These are phyloP conservation scores for Leucocoprinus birnbaumii DNA, from an alignment of 768 basidiomycete species.

Conservation along the genomic window DNA sequence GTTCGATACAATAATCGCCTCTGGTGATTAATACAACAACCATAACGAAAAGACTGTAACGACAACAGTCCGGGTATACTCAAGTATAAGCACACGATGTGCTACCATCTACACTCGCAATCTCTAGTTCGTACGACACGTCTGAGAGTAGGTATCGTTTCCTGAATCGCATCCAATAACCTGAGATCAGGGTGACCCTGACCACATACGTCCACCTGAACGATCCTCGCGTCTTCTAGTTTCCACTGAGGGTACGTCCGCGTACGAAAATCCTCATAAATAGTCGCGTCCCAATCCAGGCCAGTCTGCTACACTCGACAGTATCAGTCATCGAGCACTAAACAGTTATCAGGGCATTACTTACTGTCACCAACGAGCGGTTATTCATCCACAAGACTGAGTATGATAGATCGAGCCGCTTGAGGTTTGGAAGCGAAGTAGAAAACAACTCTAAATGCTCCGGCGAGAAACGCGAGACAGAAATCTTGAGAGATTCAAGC, in stretches of 20 bases:
- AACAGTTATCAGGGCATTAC: too few species aligned
- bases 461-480: not conserved
- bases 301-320: not conserved
- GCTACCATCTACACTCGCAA: constrained; percentile 7
- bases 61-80: too few species aligned
- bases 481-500: constrained; percentile 5
- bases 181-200: constrained; percentile 6
- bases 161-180: not conserved
- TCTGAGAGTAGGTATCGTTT: not conserved
- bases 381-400: not conserved
- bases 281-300: not conserved
- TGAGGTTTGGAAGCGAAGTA: constrained; percentile 3
- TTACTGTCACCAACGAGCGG: not conserved
- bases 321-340: too few species aligned
- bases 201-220: not conserved
- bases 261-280: constrained; percentile 1
- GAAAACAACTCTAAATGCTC: not conserved
- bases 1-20: too few species aligned
- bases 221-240: constrained; percentile 2
- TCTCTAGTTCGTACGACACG: constrained; percentile 37
- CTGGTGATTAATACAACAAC: too few species aligned
- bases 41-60: too few species aligned
- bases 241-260: not conserved
- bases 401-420: constrained; percentile 1
- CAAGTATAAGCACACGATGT: not conserved